phyloP scores from a whole-genome alignment of 495 filamentous ascomycete genomes.

The Penicillium robsamsonii region DNA sequence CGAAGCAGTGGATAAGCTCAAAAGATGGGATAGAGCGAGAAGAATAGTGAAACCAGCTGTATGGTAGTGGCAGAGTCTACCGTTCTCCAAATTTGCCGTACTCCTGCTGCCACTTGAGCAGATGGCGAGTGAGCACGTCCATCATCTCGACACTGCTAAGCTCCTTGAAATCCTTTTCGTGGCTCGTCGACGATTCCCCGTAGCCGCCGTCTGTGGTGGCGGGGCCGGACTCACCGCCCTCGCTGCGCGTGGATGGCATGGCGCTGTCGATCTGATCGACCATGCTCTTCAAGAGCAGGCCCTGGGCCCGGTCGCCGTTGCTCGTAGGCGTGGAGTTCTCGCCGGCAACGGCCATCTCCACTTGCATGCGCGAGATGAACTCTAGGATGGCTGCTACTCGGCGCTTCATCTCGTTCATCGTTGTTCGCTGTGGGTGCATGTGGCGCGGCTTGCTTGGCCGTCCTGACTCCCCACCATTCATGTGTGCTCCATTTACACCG shows the following conservation, averaged over 20 bases:
- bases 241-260: constrained; percentile 27
- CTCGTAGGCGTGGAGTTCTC: constrained; percentile 42
- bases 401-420: constrained; percentile 88
- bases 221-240: constrained; percentile 31
- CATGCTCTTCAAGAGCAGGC: constrained; percentile 35
- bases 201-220: constrained; percentile 32
- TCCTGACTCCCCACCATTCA: constrained; percentile 46
- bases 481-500: constrained; percentile 32
- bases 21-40: constrained; percentile 7
- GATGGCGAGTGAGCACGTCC: constrained; percentile 70
- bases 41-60: constrained; percentile 3
- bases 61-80: constrained; percentile 22
- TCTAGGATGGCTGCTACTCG: constrained; percentile 80
- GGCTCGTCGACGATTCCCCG: constrained; percentile 20
- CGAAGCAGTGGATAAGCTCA: constrained; percentile 19
- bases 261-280: constrained; percentile 38
- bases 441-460: constrained; percentile 59
- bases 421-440: constrained; percentile 59
- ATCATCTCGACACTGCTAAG: constrained; percentile 76
- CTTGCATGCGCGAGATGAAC: constrained; percentile 85
- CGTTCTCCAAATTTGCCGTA: constrained; percentile 55
- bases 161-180: constrained; percentile 61
- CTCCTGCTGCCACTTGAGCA: constrained; percentile 76
- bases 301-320: constrained; percentile 38
- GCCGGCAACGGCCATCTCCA: constrained; percentile 70